Conservation (phyloP, 371 early-diverging fungal species). For the Coemansia linderi region DNA sequence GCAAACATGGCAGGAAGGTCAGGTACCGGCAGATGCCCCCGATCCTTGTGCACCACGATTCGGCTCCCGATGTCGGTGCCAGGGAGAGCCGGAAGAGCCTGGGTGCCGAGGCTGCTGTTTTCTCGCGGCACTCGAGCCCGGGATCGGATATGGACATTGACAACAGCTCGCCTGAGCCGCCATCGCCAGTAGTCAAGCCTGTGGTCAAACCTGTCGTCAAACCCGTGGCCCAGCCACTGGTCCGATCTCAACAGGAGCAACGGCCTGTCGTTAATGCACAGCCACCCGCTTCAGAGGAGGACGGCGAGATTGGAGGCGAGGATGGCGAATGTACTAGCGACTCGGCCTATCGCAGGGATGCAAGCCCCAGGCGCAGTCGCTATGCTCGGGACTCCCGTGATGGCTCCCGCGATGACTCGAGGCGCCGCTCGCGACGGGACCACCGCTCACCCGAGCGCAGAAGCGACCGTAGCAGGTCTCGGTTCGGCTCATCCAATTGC, state of each 20-base stretch:
- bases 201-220: background rate
- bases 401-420: background rate
- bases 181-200: background rate
- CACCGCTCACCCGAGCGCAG: conserved; percentile 1
- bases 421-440: background rate
- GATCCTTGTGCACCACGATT: conserved; percentile 13
- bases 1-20: conserved; percentile 31
- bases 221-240: background rate
- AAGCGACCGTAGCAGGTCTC: background rate
- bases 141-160: conserved; percentile 30
- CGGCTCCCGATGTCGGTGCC: background rate
- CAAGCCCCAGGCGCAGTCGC: background rate
- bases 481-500: background rate
- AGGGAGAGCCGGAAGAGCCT: background rate
- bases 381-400: background rate
- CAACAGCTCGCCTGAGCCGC: conserved; percentile 17
- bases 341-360: background rate
- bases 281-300: conserved; percentile 1
- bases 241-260: background rate
- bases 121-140: conserved; percentile 14
- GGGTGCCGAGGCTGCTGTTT: background rate
- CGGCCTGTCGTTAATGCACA: background rate
- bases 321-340: background rate
- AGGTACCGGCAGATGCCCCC: conserved; percentile 38
- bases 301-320: conserved; percentile 5